Evolutionary conservation across 805 yeast genomes (phyloP).

Genomic region (Zygosaccharomyces siamensis): DNA sequence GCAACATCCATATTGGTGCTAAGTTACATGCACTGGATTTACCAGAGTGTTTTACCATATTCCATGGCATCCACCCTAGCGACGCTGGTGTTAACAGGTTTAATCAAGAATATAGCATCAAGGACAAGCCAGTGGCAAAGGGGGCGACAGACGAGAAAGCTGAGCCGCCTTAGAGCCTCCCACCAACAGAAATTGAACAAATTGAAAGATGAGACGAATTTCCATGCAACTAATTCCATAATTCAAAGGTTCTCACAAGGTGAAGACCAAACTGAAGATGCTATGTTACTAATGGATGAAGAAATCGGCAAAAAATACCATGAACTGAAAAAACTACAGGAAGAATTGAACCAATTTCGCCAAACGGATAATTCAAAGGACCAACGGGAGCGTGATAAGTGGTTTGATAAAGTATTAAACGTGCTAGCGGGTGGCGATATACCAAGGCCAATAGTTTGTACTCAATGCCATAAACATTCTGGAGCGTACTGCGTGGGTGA

Average conservation of each 20-base stretch:
- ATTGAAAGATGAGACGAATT: constrained; percentile 67
- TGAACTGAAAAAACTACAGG: constrained; percentile 37
- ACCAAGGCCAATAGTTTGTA: constrained; percentile 23
- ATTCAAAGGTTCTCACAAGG: constrained; percentile 58
- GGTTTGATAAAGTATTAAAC: constrained; percentile 34
- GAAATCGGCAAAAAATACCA: constrained; percentile 40
- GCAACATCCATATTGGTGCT: constrained; percentile 7
- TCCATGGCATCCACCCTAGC: not conserved
- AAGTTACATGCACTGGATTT: constrained; percentile 9
- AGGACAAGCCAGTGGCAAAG: constrained; percentile 10
- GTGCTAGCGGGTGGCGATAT: constrained; percentile 31
- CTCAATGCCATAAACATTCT: constrained; percentile 21
- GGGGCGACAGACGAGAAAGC: constrained; percentile 14
- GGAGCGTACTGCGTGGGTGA: constrained; percentile 26
- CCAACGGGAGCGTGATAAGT: constrained; percentile 29
- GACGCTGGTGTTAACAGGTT: constrained; percentile 4
- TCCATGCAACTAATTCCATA: constrained; percentile 68
- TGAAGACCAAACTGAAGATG: constrained; percentile 44
- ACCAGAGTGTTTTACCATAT: constrained; percentile 4
- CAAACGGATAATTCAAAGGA: constrained; percentile 15
- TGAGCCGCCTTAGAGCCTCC: constrained; percentile 38
- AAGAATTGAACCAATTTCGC: constrained; percentile 25
- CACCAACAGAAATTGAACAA: constrained; percentile 59
- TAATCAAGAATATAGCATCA: constrained; percentile 12
- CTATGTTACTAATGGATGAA: constrained; percentile 40